phyloP scores from a whole-genome alignment of 495 filamentous ascomycete species.

The Hyphodiscus hymeniophilus region DNA sequence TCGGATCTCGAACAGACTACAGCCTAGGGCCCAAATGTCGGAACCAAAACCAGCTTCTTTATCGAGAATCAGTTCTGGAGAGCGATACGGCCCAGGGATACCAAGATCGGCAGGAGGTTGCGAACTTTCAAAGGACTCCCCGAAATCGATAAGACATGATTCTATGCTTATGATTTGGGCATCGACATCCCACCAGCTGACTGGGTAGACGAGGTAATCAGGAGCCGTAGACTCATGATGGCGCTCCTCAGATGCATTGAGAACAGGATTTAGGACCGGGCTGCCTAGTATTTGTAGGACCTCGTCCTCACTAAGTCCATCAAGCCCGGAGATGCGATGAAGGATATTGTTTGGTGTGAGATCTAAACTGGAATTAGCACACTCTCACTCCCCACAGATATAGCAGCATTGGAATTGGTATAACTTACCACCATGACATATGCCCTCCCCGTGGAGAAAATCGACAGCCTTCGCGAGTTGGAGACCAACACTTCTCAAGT shows the following conservation, averaged over 20 bases:
- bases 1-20: constrained; percentile 29
- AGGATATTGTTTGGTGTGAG: constrained; percentile 26
- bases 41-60: constrained; percentile 14
- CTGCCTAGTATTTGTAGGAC: constrained; percentile 19
- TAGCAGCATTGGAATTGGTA: neutral
- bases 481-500: constrained; percentile 14
- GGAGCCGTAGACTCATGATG: constrained; percentile 16
- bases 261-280: constrained; percentile 12
- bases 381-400: too few species aligned
- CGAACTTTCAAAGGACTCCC: constrained; percentile 22
- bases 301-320: constrained; percentile 19
- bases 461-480: constrained; percentile 23
- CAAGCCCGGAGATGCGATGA: constrained; percentile 12
- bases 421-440: constrained; percentile 26
- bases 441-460: constrained; percentile 23
- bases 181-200: constrained; percentile 2
- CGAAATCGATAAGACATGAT: constrained; percentile 26
- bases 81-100: constrained; percentile 23
- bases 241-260: constrained; percentile 9
- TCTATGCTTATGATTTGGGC: constrained; percentile 15
- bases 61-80: constrained; percentile 27
- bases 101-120: constrained; percentile 15
- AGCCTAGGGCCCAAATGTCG: constrained; percentile 29
- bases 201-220: constrained; percentile 23
- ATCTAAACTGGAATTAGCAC: constrained; percentile 13